phyloP scores from a whole-genome alignment of 2,329 filamentous ascomycete genomes.

The Rosellinia necatrix region DNA sequence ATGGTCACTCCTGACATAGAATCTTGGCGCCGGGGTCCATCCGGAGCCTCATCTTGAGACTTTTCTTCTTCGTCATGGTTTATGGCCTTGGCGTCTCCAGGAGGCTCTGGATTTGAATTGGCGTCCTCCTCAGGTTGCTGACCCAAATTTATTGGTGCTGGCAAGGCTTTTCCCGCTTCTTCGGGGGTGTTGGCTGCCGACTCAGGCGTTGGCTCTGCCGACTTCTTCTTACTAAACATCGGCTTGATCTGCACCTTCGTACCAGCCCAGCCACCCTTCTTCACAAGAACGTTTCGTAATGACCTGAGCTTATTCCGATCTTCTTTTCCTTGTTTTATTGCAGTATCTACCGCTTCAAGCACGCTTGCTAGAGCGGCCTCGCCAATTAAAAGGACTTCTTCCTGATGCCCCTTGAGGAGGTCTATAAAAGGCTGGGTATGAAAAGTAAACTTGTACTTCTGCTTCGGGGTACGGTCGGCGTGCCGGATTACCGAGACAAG shows the following conservation, averaged over 20 bases:
- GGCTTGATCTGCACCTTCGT: constrained; percentile 99
- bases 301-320: constrained; percentile 85
- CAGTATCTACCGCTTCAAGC: constrained; percentile 81
- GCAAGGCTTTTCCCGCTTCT: constrained; percentile 39
- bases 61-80: constrained; percentile 28
- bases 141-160: constrained; percentile 33
- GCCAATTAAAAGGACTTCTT: constrained; percentile 92
- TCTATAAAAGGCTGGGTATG: constrained; percentile 96
- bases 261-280: constrained; percentile 91
- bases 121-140: constrained; percentile 34
- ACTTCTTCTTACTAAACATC: constrained; percentile 91
- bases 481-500: constrained; percentile 96
- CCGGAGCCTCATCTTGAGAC: constrained; percentile 41
- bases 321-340: constrained; percentile 78
- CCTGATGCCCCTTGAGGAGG: constrained; percentile 90
- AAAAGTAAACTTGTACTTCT: constrained; percentile 99
- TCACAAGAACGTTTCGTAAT: constrained; percentile 83
- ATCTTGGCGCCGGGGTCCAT: constrained; percentile 68
- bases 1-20: constrained; percentile 89
- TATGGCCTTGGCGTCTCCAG: constrained; percentile 21
- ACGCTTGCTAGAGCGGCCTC: constrained; percentile 89
- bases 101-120: constrained; percentile 29
- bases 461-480: constrained; percentile 95
- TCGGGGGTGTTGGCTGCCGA: constrained; percentile 43
- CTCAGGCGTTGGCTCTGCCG: constrained; percentile 55